Evolutionary conservation across 768 basidiomycete species (phyloP), one percentile per base, ranked within the genome.

Genomic region (Cyathus striatus): DNA sequence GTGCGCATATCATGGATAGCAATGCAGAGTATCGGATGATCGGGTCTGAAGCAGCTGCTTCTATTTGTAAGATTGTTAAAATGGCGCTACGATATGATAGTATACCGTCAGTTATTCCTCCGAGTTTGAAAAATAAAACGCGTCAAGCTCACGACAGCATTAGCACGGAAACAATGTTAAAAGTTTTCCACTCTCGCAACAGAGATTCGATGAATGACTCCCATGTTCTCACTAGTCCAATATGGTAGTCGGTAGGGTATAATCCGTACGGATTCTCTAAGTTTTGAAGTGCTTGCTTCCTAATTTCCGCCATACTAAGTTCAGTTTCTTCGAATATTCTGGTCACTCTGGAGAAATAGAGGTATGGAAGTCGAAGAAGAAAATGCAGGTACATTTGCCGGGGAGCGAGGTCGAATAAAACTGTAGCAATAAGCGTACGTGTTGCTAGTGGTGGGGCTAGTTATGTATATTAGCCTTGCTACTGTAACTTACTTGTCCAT

Each of bases 321-420:
- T 83, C 75, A 1, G 84, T 81, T 34, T 81, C 81, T 44, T 81
- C 74, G 41, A 84, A 85, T 23, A 86, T 71, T 24, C 73, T 68
- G 3, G 78, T 70, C n/a, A 87, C 84, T 1, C 85, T 74, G 1
- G 78, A 72, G 56, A 83, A 86, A 53, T 87, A 87, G 16, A 86
- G 56, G 3, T 75, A 68, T 2, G 84, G 86, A 4, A 87, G 68
- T 23, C 77, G 69, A 7, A 87, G 63, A 4, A 86, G 74, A 16
- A 64, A 38, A 47, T 63, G 51, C 6, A 66, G 50, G 45, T 72
- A 70, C 2, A 66, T 26, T 25, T 63, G 53, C 3, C 61, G 50
- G 0, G 63, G 62, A 24, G 65, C 12, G 6, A 49, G 50, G 33
- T 61, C 58, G 22, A 59, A 33, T 21, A 63, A 25, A 38, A 64